Evolutionary conservation across 306 rosid species (phyloP).

Genomic region (Argentina anserina): DNA sequence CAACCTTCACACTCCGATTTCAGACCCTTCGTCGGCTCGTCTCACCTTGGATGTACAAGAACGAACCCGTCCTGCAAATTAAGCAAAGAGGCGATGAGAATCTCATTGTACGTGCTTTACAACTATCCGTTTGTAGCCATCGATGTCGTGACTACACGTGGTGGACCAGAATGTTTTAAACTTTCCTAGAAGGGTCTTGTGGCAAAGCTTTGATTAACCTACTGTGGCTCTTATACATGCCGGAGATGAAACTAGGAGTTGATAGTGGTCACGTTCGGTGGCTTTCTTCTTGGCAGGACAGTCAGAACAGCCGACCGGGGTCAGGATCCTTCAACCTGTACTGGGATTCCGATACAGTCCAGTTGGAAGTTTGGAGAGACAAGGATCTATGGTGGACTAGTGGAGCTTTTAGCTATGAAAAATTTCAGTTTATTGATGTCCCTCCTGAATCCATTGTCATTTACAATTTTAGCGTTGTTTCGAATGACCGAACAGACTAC

Average conservation of each 20-base stretch:
- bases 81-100: not conserved
- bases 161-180: not conserved
- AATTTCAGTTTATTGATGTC: not conserved
- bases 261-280: not conserved
- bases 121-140: not conserved
- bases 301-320: not conserved
- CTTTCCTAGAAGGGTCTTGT: not conserved
- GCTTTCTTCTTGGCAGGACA: not conserved
- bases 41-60: not conserved
- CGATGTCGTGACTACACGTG: not conserved
- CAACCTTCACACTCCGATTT: not conserved
- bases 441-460: not conserved
- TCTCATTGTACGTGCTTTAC: not conserved
- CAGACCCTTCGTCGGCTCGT: not conserved
- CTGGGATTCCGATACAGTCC: not conserved
- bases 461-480: not conserved
- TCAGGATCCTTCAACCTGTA: not conserved
- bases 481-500: not conserved
- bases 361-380: not conserved
- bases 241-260: constrained; percentile 6
- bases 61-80: not conserved
- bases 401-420: not conserved
- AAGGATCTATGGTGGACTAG: not conserved
- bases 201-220: constrained; percentile 16
- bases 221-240: constrained; percentile 7